Evolutionary conservation across 1,284 basidiomycete genomes (phyloP).

Genomic region (Schizophyllum amplum): DNA sequence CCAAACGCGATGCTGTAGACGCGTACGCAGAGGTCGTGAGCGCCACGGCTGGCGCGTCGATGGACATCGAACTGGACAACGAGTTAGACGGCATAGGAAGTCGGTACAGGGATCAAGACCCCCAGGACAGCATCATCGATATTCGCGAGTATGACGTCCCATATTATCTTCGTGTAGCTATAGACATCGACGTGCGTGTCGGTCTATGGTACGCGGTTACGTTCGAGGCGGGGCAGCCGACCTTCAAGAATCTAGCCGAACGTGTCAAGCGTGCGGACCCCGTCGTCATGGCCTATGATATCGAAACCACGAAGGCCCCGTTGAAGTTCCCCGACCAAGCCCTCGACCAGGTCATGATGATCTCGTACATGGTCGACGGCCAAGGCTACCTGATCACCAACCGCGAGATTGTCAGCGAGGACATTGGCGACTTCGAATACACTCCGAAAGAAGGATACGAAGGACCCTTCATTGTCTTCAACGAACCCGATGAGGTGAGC

Average conservation of each 20-base stretch:
- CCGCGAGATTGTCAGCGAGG: slow-evolving; percentile 93
- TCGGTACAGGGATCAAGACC: slow-evolving; percentile 57
- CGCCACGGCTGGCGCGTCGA: slow-evolving; percentile 52
- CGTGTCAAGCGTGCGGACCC: slow-evolving; percentile 98
- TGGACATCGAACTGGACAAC: slow-evolving; percentile 65
- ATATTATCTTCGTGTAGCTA: slow-evolving; percentile 96
- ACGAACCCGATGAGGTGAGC: slow-evolving; percentile 85
- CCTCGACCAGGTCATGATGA: slow-evolving; percentile 99
- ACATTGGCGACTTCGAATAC: slow-evolving; percentile 99
- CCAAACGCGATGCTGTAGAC: slow-evolving; percentile 94
- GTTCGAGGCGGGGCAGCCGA: slow-evolving; percentile 76
- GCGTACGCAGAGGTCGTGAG: slow-evolving; percentile 98
- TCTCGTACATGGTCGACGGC: slow-evolving; percentile 96
- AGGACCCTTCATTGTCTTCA: slow-evolving; percentile 95
- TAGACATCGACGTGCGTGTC: slow-evolving; percentile 96
- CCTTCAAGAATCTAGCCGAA: slow-evolving; percentile 68
- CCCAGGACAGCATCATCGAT: slow-evolving; percentile 88
- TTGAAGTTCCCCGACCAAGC: slow-evolving; percentile 97
- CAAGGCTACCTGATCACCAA: slow-evolving; percentile 98
- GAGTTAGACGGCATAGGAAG: slow-evolving; percentile 50
- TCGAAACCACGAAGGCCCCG: slow-evolving; percentile 97
- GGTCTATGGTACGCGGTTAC: slow-evolving; percentile 94
- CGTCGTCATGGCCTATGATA: slow-evolving; percentile 98
- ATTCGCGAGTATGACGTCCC: slow-evolving; percentile 96
- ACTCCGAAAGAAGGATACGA: slow-evolving; percentile 98